A percentile compares a stretch with the other conserved stretches of the same genome.
phyloP scores from a whole-genome alignment of 768 basidiomycete genomes.

The Baorangia bicolor region DNA sequence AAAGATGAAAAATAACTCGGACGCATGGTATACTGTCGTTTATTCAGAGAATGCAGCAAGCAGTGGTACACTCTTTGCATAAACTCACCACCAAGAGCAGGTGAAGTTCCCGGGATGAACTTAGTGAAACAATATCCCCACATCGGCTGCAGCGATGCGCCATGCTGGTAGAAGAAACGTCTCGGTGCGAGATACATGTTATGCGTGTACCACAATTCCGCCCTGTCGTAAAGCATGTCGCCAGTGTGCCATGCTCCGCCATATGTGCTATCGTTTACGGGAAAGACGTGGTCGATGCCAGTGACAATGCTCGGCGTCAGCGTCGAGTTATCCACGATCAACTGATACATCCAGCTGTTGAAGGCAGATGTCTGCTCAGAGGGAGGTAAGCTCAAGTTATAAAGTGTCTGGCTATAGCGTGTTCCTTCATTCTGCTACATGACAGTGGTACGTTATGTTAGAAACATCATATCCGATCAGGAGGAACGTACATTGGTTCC shows the following conservation, averaged over 20 bases:
- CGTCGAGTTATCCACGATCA: constrained; percentile 51
- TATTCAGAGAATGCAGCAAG: background rate
- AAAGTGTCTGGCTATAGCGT: constrained; percentile 22
- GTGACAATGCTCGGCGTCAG: constrained; percentile 33
- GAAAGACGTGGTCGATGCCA: constrained; percentile 41
- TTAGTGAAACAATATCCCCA: constrained; percentile 58
- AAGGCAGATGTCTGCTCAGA: constrained; percentile 44
- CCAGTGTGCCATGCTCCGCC: constrained; percentile 59
- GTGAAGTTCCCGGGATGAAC: constrained; percentile 54
- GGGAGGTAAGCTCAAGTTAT: constrained; percentile 38
- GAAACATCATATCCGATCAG: background rate
- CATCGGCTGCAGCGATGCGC: constrained; percentile 45
- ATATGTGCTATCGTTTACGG: constrained; percentile 45
- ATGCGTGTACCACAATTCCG: constrained; percentile 57
- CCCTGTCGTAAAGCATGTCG: constrained; percentile 57
- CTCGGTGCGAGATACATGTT: constrained; percentile 54
- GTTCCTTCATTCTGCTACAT: constrained; percentile 19
- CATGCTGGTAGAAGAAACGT: constrained; percentile 50
- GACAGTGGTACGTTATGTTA: background rate
- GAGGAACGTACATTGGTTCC: constrained; percentile 48
- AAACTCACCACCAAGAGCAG: constrained; percentile 45
- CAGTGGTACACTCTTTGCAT: too few species aligned
- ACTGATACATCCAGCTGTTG: constrained; percentile 43
- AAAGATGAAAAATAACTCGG: constrained; percentile 18
- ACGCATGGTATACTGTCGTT: constrained; percentile 15